phyloP scores from a whole-genome alignment of 768 basidiomycete genomes.

The Rhodosporidiobolus odoratus region DNA sequence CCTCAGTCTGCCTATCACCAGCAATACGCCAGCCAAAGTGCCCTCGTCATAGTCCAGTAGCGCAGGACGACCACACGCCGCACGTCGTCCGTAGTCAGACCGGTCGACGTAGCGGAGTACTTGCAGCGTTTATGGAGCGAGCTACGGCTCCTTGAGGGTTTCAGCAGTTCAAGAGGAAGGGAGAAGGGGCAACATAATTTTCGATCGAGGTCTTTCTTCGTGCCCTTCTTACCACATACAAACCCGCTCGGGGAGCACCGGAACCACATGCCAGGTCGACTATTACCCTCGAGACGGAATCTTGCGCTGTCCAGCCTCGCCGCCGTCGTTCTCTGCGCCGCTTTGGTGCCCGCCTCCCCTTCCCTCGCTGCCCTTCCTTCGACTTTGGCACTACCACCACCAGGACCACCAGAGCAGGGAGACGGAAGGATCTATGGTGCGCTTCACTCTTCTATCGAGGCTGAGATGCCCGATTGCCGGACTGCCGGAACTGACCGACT shows the following conservation, averaged over 20 bases:
- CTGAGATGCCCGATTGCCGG: too few relatives aligned
- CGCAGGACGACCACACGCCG: too few relatives aligned
- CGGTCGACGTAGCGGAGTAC: too few relatives aligned
- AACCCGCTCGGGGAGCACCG: not conserved
- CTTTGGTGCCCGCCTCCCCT: not conserved
- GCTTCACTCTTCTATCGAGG: not conserved
- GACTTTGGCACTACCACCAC: too few relatives aligned
- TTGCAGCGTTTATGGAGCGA: too few relatives aligned
- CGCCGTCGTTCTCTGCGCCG: not conserved
- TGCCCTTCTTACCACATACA: not conserved
- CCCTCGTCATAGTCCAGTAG: too few relatives aligned
- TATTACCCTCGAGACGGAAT: not conserved
- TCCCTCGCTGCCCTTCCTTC: not conserved
- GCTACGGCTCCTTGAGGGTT: too few relatives aligned
- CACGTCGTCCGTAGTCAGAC: too few relatives aligned
- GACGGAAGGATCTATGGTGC: conserved; percentile 4
- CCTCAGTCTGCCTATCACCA: too few relatives aligned
- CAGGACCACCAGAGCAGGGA: not conserved
- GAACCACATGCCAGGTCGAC: not conserved
- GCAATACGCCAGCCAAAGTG: too few relatives aligned
- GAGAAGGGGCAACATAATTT: too few relatives aligned
- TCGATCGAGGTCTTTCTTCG: not conserved
- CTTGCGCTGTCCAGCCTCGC: conserved; percentile 6
- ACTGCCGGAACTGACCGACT: not conserved
- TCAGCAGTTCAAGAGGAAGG: too few relatives aligned